These are phyloP conservation scores for Ostreobium quekettii DNA, from an alignment of 139 green algal genomes.

Conservation along the genomic window DNA sequence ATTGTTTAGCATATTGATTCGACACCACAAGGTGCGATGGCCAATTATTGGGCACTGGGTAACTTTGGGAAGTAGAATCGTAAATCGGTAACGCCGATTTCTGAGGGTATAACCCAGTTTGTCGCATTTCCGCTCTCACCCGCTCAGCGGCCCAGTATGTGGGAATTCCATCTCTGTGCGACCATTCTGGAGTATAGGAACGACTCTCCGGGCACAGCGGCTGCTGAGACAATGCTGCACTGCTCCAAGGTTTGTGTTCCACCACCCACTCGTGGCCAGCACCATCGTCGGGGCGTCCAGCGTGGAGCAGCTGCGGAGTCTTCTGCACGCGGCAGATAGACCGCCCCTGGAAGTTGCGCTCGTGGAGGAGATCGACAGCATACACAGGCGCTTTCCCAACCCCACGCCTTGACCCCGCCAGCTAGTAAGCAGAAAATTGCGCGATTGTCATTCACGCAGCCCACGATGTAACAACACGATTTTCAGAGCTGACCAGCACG, in stretches of 20 bases:
- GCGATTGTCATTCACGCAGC: no score
- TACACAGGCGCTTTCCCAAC: constrained; percentile 32
- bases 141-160: no score
- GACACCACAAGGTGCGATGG: no score
- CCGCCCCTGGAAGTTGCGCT: constrained; percentile 20
- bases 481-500: no score
- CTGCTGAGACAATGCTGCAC: constrained; percentile 61
- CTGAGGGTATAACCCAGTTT: not conserved
- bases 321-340: constrained; percentile 28
- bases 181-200: no score
- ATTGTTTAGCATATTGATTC: no score
- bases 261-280: not conserved
- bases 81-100: not conserved
- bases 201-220: constrained; percentile 47
- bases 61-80: no score
- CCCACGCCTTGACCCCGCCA: constrained; percentile 52
- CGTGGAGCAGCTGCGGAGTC: constrained; percentile 49
- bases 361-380: not conserved
- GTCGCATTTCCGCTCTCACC: no score
- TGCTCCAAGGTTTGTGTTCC: constrained; percentile 45
- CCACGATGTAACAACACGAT: no score
- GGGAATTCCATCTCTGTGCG: no score
- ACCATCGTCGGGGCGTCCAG: constrained; percentile 10
- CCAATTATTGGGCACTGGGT: no score
- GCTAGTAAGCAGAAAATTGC: no score